phyloP scores from a whole-genome alignment of 805 yeast species.

The Lipomyces starkeyi region DNA sequence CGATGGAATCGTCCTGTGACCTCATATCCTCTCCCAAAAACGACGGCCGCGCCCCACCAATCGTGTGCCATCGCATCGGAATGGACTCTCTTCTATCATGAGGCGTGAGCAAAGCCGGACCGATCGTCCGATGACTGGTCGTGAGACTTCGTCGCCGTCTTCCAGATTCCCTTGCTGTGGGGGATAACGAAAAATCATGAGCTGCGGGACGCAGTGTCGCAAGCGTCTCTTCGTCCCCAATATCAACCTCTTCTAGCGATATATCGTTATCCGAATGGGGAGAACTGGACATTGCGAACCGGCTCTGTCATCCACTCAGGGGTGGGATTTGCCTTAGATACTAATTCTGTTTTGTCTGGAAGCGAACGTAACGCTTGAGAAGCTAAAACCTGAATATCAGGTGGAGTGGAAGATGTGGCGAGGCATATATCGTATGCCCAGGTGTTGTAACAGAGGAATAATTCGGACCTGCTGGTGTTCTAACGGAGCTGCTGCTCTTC shows the following conservation, averaged over 20 bases:
- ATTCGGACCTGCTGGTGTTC: no score
- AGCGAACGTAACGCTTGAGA: not conserved
- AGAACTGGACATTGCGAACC: not conserved
- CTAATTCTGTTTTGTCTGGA: not conserved
- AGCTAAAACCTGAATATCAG: not conserved
- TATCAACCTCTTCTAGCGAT: constrained; percentile 9
- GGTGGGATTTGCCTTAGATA: not conserved
- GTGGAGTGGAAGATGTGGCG: not conserved
- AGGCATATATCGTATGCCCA: not conserved
- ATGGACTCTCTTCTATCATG: constrained; percentile 1
- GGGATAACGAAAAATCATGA: not conserved
- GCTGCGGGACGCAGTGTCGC: not conserved
- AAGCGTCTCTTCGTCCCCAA: constrained; percentile 6
- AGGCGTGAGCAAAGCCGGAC: not conserved
- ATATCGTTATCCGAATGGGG: not conserved
- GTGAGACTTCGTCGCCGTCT: not conserved
- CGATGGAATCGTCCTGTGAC: not conserved
- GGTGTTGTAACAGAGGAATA: not conserved
- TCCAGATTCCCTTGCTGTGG: not conserved
- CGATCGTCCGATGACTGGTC: not conserved
- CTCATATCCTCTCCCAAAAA: not conserved
- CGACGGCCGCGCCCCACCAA: constrained; percentile 6
- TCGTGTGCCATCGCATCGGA: constrained; percentile 12
- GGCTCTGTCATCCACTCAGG: not conserved
- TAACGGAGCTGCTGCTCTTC: no score